These are phyloP conservation scores for Kazachstania africana DNA, from an alignment of 805 yeast genomes.

Conservation along the genomic window DNA sequence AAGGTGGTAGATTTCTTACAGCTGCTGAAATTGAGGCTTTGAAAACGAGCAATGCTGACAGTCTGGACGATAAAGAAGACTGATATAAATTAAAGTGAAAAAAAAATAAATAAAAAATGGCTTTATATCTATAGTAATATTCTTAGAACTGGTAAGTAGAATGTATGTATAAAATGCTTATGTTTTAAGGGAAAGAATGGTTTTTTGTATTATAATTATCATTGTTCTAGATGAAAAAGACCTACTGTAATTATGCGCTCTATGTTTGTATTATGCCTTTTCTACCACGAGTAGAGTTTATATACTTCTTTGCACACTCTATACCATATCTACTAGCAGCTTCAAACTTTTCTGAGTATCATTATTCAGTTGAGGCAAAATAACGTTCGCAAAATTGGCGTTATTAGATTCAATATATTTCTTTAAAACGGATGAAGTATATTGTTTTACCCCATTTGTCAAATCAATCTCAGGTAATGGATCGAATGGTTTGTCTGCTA, in stretches of 20 bases:
- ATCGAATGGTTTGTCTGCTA: slow-evolving; percentile 52
- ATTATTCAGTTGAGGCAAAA: slow-evolving; percentile 21
- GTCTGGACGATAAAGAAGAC: neutral
- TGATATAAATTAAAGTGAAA: neutral
- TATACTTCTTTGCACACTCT: too few relatives aligned
- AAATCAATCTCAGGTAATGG: slow-evolving; percentile 45
- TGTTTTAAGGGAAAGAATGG: too few relatives aligned
- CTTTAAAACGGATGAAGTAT: slow-evolving; percentile 12
- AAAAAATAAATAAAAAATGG: too few relatives aligned
- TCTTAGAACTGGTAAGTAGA: too few relatives aligned
- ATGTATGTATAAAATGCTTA: too few relatives aligned
- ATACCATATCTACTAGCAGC: slow-evolving; percentile 7
- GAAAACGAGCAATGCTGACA: slow-evolving; percentile 6
- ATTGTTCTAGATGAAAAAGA: too few relatives aligned
- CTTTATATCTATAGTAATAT: too few relatives aligned
- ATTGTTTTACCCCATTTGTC: slow-evolving; percentile 16
- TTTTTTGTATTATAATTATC: too few relatives aligned
- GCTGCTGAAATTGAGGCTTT: slow-evolving; percentile 70
- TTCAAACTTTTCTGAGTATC: slow-evolving; percentile 18
- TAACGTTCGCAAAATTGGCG: slow-evolving; percentile 6
- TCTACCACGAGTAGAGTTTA: too few relatives aligned
- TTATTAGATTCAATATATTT: slow-evolving; percentile 15
- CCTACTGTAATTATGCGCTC: too few relatives aligned
- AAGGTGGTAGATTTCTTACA: slow-evolving; percentile 93
- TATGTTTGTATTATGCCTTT: too few relatives aligned